Percentiles rank a stretch among this genome's conserved stretches.
These are phyloP conservation scores for Trichoderma sp. DNA, from an alignment of 2,329 filamentous ascomycete species.

Conservation along the genomic window DNA sequence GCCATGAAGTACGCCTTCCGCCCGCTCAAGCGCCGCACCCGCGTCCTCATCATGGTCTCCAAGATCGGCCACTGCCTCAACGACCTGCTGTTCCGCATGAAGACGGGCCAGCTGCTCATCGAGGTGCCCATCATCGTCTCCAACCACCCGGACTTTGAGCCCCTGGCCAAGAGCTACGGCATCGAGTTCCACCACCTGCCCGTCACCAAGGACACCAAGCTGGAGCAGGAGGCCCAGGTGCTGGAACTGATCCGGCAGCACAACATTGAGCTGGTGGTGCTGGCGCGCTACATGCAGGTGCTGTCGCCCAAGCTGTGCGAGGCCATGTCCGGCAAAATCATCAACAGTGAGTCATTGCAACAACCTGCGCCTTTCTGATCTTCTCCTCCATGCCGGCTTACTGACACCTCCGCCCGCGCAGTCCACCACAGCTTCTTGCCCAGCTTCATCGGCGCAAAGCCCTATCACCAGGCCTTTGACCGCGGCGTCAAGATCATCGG, in stretches of 20 bases:
- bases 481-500: conserved; percentile 87
- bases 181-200: conserved; percentile 81
- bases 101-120: conserved; percentile 72
- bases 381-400: no score
- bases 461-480: conserved; percentile 86
- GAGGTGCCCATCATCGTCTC: conserved; percentile 73
- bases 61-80: conserved; percentile 87
- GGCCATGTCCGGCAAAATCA: conserved; percentile 82
- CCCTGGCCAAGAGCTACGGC: conserved; percentile 71
- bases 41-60: conserved; percentile 85
- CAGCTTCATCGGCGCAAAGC: conserved; percentile 84
- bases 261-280: conserved; percentile 74
- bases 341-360: conserved; percentile 57
- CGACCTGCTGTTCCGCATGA: conserved; percentile 78
- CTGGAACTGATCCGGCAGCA: conserved; percentile 70
- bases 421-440: conserved; percentile 85
- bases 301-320: conserved; percentile 72
- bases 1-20: conserved; percentile 71
- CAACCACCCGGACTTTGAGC: conserved; percentile 74
- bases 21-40: conserved; percentile 68
- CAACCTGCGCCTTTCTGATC: no score
- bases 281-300: conserved; percentile 88
- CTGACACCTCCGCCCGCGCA: no score
- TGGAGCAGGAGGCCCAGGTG: conserved; percentile 70
- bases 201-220: conserved; percentile 76